Base-by-base conservation (phyloP, 2,329 filamentous ascomycete genomes). In the Lasiodiplodia gonubiensis region DNA sequence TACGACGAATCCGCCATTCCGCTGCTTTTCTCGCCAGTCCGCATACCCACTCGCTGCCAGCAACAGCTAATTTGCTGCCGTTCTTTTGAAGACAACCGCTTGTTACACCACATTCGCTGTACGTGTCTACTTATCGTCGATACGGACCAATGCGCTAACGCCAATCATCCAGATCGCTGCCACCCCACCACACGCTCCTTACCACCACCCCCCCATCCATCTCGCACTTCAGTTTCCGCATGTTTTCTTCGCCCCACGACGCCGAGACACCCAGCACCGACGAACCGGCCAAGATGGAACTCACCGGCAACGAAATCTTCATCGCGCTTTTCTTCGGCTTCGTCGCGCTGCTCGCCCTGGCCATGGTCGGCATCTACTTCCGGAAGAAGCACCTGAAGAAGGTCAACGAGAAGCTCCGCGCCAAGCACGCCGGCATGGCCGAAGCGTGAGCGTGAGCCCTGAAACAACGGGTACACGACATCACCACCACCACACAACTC, bases 291-390 rank as follows among this genome's bases (percentile, higher is more conserved):
- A 39, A 30, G 7, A 63, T 63, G 59, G n/a, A 46, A 11, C 46
- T 63, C 5, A n/a, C 59, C 46, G 30, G 25, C 59, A 21, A 48
- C 27, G 59, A 63, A 5, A 63, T 51, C 46, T 63, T 63, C 59
- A 51, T 63, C 27, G 59, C 59, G 21, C 21, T 63, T 14, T 14
- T 63, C 46, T 10, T 14, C 30, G 59, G 59, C 59, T 51, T 63
- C 30, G 11, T 63, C 30, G 59, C 25, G 30, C 16, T 63, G n/a
- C 23, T 63, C 27, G 10, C 27, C 46, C 14, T 63, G 11, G 59
- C 59, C 42, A 63, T 63, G 3, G 14, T 63, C 59, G 8, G 18
- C 27, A n/a, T 63, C 59, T 63, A 37, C 59, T 51, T 63, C 46
- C 59, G 59, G 46, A 63, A 63, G 59, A 35, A 27, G 27, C 46